phyloP scores from a whole-genome alignment of 768 basidiomycete genomes.

The Boletus rex-veris region DNA sequence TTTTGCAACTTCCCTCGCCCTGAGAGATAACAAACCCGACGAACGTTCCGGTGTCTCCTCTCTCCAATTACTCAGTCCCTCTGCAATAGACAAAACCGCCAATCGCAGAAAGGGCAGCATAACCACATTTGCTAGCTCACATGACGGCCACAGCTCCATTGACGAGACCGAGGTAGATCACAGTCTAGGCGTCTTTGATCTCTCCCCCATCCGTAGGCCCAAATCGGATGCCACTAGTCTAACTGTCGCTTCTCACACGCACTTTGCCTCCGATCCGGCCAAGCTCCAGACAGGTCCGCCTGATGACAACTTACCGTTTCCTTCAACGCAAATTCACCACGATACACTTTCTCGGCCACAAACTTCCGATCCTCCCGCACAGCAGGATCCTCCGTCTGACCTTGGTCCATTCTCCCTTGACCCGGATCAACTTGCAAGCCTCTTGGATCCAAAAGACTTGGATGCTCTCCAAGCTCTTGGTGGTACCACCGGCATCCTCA shows the following conservation, averaged over 20 bases:
- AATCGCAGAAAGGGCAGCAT: conserved; percentile 58
- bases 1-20: conserved; percentile 50
- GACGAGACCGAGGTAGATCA: conserved; percentile 53
- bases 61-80: conserved; percentile 46
- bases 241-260: conserved; percentile 35
- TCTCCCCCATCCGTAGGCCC: conserved; percentile 32
- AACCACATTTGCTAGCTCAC: conserved; percentile 49
- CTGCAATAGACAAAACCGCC: conserved; percentile 26
- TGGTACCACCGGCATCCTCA: conserved; percentile 62
- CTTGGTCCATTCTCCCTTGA: conserved; percentile 71
- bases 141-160: conserved; percentile 32
- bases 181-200: conserved; percentile 25
- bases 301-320: conserved; percentile 6
- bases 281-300: conserved; percentile 12
- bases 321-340: conserved; percentile 22
- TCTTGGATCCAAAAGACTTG: conserved; percentile 87
- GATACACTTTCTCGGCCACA: conserved; percentile 22
- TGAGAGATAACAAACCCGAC: conserved; percentile 71
- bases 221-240: conserved; percentile 34
- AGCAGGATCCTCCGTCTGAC: conserved; percentile 45
- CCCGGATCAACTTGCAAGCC: conserved; percentile 72
- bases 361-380: conserved; percentile 13
- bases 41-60: conserved; percentile 50
- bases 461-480: conserved; percentile 64
- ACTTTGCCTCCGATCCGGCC: conserved; percentile 37